phyloP scores from a whole-genome alignment of 441 rosid species.

The Brassica balearica region DNA sequence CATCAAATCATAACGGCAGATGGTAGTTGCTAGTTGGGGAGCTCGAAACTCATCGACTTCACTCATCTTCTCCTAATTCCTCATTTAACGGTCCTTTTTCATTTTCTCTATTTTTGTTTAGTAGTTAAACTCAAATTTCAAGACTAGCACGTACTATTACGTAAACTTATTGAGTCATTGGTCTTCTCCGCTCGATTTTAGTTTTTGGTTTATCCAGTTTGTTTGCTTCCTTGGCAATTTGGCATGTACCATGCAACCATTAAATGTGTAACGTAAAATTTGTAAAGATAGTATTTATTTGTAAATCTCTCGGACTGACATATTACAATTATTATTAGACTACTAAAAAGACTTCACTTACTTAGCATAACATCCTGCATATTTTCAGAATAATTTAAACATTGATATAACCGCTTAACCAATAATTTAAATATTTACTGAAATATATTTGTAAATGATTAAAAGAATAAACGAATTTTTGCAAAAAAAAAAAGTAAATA shows the following conservation, averaged over 20 bases:
- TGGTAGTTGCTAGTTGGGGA: conserved; percentile 39
- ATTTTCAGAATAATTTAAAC: not conserved
- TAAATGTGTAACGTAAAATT: not conserved
- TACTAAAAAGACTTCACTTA: not conserved
- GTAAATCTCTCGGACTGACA: not conserved
- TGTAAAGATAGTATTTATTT: not conserved
- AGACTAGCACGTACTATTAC: not conserved
- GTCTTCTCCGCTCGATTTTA: not conserved
- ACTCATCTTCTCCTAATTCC: conserved; percentile 6
- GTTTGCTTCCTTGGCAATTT: conserved; percentile 11
- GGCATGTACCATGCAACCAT: conserved; percentile 18
- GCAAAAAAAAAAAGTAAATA: not conserved
- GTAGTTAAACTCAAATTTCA: not conserved
- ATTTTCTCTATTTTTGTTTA: not conserved
- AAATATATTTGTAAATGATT: not conserved
- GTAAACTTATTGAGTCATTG: conserved; percentile 8
- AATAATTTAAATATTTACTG: not conserved
- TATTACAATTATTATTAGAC: not conserved
- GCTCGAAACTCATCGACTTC: conserved; percentile 29
- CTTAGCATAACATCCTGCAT: not conserved
- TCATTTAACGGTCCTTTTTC: conserved; percentile 11
- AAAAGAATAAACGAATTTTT: not conserved
- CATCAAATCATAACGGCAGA: conserved; percentile 26
- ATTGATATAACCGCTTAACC: not conserved
- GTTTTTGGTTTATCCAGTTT: conserved; percentile 1